Evolutionary conservation across 768 basidiomycete genomes (phyloP).

Genomic region (Phanerochaete sordida): DNA sequence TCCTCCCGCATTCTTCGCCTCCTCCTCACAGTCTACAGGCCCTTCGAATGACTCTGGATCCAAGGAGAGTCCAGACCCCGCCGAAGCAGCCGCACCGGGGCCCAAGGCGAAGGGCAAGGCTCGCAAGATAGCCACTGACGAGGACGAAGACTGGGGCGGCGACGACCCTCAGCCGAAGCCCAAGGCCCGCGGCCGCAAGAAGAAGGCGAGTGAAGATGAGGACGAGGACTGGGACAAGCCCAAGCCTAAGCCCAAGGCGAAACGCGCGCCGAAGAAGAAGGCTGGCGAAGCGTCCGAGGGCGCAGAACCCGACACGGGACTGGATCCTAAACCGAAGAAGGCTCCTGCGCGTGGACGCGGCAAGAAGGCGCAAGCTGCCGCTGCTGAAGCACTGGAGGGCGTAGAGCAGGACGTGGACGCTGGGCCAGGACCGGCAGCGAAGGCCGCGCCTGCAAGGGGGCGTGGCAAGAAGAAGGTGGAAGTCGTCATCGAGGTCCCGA

Average conservation of each 20-base stretch:
- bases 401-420: background rate
- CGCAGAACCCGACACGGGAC: conserved; percentile 17
- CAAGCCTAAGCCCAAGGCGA: conserved; percentile 16
- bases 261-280: conserved; percentile 1
- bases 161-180: conserved; percentile 11
- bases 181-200: conserved; percentile 5
- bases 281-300: conserved; percentile 14
- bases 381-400: background rate
- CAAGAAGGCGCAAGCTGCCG: conserved; percentile 7
- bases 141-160: background rate
- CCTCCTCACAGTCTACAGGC: conserved; percentile 12
- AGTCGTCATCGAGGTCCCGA: conserved; percentile 6
- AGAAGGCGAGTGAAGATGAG: conserved; percentile 13
- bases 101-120: background rate
- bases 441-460: conserved; percentile 4
- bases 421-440: conserved; percentile 9
- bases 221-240: conserved; percentile 14
- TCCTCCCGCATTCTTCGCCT: conserved; percentile 16
- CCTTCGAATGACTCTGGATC: background rate
- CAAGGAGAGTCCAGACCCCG: background rate
- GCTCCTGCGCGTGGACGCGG: conserved; percentile 4
- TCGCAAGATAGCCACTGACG: conserved; percentile 2
- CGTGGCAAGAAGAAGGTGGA: conserved; percentile 9
- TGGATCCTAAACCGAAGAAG: conserved; percentile 18
- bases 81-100: background rate